Conservation (phyloP, 805 yeast species). For the Ogataea zsoltii region DNA sequence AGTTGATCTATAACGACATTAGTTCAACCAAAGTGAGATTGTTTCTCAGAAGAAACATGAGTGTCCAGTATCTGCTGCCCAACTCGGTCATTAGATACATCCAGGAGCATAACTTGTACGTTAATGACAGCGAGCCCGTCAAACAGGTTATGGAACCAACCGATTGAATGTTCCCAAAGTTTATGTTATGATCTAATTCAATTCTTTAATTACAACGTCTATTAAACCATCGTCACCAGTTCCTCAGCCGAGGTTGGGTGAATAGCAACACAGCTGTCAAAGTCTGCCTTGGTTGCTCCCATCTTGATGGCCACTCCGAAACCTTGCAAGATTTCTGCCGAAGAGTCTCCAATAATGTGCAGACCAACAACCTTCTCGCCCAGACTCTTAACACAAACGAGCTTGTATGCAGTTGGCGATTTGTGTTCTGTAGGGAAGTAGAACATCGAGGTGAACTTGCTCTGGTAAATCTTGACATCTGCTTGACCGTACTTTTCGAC, state of each 20-base stretch:
- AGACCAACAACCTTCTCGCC: constrained; percentile 94
- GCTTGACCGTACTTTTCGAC: constrained; percentile 74
- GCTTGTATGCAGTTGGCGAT: constrained; percentile 84
- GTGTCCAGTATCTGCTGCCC: constrained; percentile 91
- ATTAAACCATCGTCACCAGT: constrained; percentile 73
- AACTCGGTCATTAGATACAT: constrained; percentile 93
- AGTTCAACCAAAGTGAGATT: constrained; percentile 92
- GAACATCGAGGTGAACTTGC: constrained; percentile 89
- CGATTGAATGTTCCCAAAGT: constrained; percentile 11
- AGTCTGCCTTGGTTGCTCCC: constrained; percentile 98
- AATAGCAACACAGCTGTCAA: constrained; percentile 94
- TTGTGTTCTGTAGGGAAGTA: constrained; percentile 83
- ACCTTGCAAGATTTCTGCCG: constrained; percentile 95
- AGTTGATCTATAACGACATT: constrained; percentile 93
- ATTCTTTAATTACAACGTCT: neutral
- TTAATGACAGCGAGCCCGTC: constrained; percentile 89
- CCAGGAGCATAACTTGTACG: constrained; percentile 85
- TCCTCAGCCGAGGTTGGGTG: constrained; percentile 99
- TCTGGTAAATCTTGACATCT: constrained; percentile 75
- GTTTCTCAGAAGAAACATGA: constrained; percentile 92
- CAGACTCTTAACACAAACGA: constrained; percentile 67
- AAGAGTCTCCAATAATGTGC: constrained; percentile 87
- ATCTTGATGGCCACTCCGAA: constrained; percentile 97
- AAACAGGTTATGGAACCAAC: constrained; percentile 66
- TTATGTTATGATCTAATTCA: neutral